Base-by-base conservation (phyloP, 169 alveolate species). In the Eimeria acervulina region DNA sequence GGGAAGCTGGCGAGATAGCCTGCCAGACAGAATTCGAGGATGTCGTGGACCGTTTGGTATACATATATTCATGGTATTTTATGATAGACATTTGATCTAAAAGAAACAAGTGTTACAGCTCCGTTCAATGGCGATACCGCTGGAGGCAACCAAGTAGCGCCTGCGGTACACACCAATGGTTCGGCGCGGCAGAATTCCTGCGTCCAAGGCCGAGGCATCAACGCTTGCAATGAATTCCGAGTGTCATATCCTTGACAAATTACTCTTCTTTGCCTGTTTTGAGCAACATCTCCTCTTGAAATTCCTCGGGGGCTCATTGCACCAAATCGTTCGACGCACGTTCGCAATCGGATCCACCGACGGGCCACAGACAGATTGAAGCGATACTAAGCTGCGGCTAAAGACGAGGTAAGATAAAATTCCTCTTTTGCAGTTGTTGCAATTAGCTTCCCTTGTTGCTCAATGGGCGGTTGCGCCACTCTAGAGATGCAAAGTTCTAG, bases 161-260 rank as follows among this genome's bases (percentile, higher is more conserved):
- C 36, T 40, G 59, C 85, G 28, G 52, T 68, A 74, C 85, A 74
- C 85, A 74, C 85, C 85, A 74, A 38, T 74, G 85, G 85, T 74
- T 74, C 85, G 78, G 44, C 78, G 78, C 13, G 40, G 78, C 44
- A 28, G 26, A 31, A 31, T 68, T 63, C 78, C 26, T 28, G n/a
- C 78, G 19, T 40, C 59, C 36, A 74, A 74, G 59, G 19, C 31
- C 85, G 85, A 23, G 59, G 59, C 36, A 19, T 33, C 8, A 19
- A 15, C 15, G 52, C 17, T 33, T 36, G 15, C 47, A 10, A 70
- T n/a, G 83, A 5, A 38, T 23, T 21, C 85, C 5, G 33, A 19
- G n/a, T 68, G 26, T 31, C 85, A 40, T 19, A 38, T 23, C 38
- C 85, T 40, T 36, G 23, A 1, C 6, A 36, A 40, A 74, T 38